Base-by-base conservation (phyloP, 768 basidiomycete genomes). In the Leccinum fibrillosum region DNA sequence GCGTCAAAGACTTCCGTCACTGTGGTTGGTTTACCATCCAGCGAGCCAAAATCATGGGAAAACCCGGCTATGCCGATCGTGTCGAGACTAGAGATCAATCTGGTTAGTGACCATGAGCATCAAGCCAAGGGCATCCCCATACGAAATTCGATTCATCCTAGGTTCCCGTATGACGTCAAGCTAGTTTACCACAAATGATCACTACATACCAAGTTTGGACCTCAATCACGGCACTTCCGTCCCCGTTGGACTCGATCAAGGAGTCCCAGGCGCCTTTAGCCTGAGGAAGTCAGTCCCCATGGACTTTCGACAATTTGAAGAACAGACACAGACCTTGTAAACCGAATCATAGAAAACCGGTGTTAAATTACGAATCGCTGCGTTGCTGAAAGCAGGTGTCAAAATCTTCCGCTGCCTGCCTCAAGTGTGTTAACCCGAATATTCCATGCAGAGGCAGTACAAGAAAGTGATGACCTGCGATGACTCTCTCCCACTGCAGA, bases 121-220 rank as follows among this genome's bases (percentile, higher is more conserved):
- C 10, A 25, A 26, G 17, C 10, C 8, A 17, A 54, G 34, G 4
- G 17, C 5, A 12, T 15, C 7, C 2, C 65, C 74, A 49, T 64
- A 77, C 79, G 80, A 74, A 21, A 80, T 71, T 56, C 66, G 70
- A 61, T 78, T 80, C 80, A 80, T 81, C 76, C 76, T 75, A 30
- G 15, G 35, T 11, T 28, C 15, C 25, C 19, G 34, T 19, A 19
- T 34, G 12, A 19, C 3, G 15, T 54, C 5, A 13, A 26, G 2
- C 32, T 13, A 5, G 8, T 45, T 12, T 9, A 34, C 28, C 13
- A 37, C 2, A 23, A 57, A 23, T 23, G 17, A 17, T n/a, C 2
- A 7, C 26, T n/a, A 2, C 70, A 6, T 45, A 78, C 79, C 82
- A 83, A 47, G 62, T 69, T 58, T 83, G 78, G 12, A 83, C 80